Conservation (phyloP, 257 asterid genomes). For the Apocynum venetum region DNA sequence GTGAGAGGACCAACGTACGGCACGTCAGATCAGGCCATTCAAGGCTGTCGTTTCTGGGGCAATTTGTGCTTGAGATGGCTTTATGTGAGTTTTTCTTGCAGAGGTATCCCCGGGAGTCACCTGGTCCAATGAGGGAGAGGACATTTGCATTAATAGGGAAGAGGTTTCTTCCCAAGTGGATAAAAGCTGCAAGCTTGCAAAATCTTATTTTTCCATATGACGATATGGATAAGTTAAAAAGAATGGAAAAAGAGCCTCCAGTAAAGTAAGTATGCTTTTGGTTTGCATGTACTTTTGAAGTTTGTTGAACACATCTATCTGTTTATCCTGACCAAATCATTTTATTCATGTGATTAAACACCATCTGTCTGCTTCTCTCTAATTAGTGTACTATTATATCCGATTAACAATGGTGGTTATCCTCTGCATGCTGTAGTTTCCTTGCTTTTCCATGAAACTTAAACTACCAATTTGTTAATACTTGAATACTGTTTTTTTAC, state of each 20-base stretch:
- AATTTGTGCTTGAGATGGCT: conserved; percentile 79
- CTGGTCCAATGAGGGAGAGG: conserved; percentile 99
- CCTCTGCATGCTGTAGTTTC: background rate
- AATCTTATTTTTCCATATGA: conserved; percentile 89
- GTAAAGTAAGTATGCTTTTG: conserved; percentile 60
- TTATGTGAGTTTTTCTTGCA: conserved; percentile 93
- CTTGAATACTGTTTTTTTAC: background rate
- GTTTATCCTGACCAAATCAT: background rate
- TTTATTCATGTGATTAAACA: background rate
- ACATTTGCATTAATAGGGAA: conserved; percentile 88
- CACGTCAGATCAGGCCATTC: conserved; percentile 89
- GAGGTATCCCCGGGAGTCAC: conserved; percentile 90
- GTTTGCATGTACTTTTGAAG: background rate
- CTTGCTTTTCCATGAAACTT: background rate
- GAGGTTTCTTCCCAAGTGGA: conserved; percentile 81
- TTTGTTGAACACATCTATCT: background rate
- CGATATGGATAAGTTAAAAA: conserved; percentile 66
- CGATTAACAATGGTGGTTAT: background rate
- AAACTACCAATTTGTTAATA: background rate
- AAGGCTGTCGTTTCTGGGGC: conserved; percentile 72
- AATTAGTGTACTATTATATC: background rate
- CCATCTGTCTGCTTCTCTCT: background rate
- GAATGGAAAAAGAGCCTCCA: conserved; percentile 83
- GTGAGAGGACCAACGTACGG: conserved; percentile 84
- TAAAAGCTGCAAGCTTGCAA: conserved; percentile 83